A percentile compares a stretch with the other conserved stretches of the same genome.
These are phyloP conservation scores for Drosera capensis DNA, from an alignment of 148 eudicot species.

Conservation along the genomic window DNA sequence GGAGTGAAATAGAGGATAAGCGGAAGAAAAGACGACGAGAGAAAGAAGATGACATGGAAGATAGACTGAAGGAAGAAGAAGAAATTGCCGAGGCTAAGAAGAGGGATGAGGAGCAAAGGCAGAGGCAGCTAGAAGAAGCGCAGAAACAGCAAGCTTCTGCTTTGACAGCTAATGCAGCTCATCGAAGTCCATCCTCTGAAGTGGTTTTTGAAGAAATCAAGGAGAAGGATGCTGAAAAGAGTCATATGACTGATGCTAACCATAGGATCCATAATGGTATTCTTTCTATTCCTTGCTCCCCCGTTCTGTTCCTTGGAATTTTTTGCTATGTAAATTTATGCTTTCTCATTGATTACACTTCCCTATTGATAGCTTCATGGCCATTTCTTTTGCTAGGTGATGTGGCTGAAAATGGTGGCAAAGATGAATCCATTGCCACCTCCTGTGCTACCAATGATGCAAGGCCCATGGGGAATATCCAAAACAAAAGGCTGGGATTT, in stretches of 20 bases:
- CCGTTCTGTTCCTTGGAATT: not conserved
- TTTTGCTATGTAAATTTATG: not conserved
- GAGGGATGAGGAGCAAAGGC: slow-evolving; percentile 54
- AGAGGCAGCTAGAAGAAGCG: slow-evolving; percentile 34
- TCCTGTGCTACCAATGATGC: slow-evolving; percentile 27
- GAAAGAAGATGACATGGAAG: slow-evolving; percentile 77
- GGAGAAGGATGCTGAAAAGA: slow-evolving; percentile 28
- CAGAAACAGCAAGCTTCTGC: slow-evolving; percentile 23
- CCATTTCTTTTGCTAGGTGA: slow-evolving; percentile 25
- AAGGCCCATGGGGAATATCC: slow-evolving; percentile 27
- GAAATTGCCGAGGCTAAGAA: slow-evolving; percentile 72
- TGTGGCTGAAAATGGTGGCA: slow-evolving; percentile 42
- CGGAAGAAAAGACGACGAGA: slow-evolving; percentile 65
- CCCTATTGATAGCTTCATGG: slow-evolving; percentile 1
- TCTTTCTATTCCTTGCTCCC: not conserved
- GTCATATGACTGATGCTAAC: slow-evolving; percentile 19
- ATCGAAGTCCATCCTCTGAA: slow-evolving; percentile 20
- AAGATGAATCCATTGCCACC: slow-evolving; percentile 28
- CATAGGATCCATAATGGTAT: slow-evolving; percentile 25
- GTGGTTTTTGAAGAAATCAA: slow-evolving; percentile 18
- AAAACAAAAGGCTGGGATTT: slow-evolving; percentile 65
- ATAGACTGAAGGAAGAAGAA: slow-evolving; percentile 69
- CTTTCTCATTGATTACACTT: not conserved
- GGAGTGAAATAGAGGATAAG: slow-evolving; percentile 58
- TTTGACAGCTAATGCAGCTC: slow-evolving; percentile 32